phyloP scores from a whole-genome alignment of 768 basidiomycete genomes.

The Amanita pseudoporphyria region DNA sequence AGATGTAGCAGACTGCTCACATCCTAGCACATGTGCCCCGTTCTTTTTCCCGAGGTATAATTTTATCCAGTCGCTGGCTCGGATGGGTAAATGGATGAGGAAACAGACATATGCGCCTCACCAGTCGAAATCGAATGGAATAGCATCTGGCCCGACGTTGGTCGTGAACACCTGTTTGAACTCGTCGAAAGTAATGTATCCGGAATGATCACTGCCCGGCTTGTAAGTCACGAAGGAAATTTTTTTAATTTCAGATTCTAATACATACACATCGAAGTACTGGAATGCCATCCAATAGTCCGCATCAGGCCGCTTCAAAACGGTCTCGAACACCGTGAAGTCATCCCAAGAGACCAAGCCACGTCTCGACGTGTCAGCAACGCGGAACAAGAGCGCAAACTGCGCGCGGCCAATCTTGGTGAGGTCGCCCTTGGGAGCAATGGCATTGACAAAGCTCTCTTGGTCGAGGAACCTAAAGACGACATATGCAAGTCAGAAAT shows the following conservation, averaged over 20 bases:
- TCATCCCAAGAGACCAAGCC: slow-evolving; percentile 90
- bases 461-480: slow-evolving; percentile 75
- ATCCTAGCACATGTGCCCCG: slow-evolving; percentile 85
- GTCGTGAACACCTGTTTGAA: slow-evolving; percentile 88
- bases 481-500: slow-evolving; percentile 10
- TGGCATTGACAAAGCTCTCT: slow-evolving; percentile 90
- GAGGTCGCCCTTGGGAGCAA: slow-evolving; percentile 81
- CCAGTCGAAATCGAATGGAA: slow-evolving; percentile 96
- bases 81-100: background rate
- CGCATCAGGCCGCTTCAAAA: slow-evolving; percentile 89
- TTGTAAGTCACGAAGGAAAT: background rate
- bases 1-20: slow-evolving; percentile 37
- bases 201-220: slow-evolving; percentile 71
- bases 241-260: background rate
- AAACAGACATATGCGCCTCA: slow-evolving; percentile 20
- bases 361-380: slow-evolving; percentile 70
- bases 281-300: slow-evolving; percentile 97
- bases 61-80: slow-evolving; percentile 83
- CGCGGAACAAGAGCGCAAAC: slow-evolving; percentile 83
- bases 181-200: slow-evolving; percentile 86
- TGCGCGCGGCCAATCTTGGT: slow-evolving; percentile 81
- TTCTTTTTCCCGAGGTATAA: slow-evolving; percentile 92
- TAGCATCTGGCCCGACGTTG: slow-evolving; percentile 67
- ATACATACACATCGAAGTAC: slow-evolving; percentile 91
- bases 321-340: slow-evolving; percentile 90